Evolutionary conservation across 768 basidiomycete species (phyloP), one percentile per base, ranked within the genome.

Genomic region (Macrocybe gigantea): DNA sequence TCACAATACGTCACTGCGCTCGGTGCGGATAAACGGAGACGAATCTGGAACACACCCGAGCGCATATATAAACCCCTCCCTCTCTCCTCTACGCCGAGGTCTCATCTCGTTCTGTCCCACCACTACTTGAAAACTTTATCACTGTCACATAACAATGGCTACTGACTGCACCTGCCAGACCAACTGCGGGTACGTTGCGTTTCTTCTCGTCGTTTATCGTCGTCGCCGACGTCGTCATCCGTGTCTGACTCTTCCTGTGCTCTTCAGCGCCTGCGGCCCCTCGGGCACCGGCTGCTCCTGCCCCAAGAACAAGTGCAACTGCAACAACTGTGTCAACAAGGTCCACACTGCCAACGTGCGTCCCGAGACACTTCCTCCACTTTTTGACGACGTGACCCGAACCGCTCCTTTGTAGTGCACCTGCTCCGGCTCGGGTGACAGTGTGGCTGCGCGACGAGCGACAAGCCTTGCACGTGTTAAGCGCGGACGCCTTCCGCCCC

Each of bases 311-410:
- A 60, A 64, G 44, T 72, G 70, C 51, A 56, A 64, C 41, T 72
- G 70, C 49, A 55, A 56, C 12, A 53, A 66, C 38, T 72, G 70
- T 52, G 42, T 47, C 6, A 72, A 72, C 49, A 72, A 72, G 54
- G 57, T 54, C 5, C 70, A 70, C 48, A 65, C 69, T n/a, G 55
- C 52, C 15, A 60, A 64, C 52, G 70, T 69, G 43, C 42, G 58
- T 53, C 35, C 7, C 33, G 14, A 10, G 12, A 9, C 14, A 11
- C 29, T 5, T 4, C 1, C 8, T 33, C 9, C 14, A 7, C 34
- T 22, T n/a, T 6, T 14, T 8, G 14, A n/a, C 49, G 6, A 14
- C 15, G 5, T n/a, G 36, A 10, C 7, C 2, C 38, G 14, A 36
- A 11, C 11, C 5, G 34, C 6, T 48, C 37, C 7, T 15, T 31